Percentiles rank a stretch among this genome's conserved stretches.
Evolutionary conservation across 2,329 filamentous ascomycete species (phyloP).

Genomic region (Salinomyces thailandicus): DNA sequence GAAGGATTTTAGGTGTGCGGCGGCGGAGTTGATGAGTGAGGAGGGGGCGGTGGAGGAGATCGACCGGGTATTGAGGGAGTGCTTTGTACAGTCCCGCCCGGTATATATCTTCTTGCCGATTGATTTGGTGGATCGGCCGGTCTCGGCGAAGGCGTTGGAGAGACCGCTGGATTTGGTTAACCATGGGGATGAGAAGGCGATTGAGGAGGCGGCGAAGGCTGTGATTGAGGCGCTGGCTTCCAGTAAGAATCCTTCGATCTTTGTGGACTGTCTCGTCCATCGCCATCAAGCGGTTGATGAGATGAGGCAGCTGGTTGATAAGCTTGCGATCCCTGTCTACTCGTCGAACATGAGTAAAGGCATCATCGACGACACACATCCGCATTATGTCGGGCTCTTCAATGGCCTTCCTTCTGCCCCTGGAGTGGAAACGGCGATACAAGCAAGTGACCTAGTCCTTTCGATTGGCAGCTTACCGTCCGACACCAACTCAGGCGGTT

Average conservation of each 20-base stretch:
- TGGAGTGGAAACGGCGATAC: constrained; percentile 28
- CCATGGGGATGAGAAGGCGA: constrained; percentile 18
- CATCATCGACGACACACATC: constrained; percentile 32
- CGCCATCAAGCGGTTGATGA: constrained; percentile 29
- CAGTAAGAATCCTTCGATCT: constrained; percentile 29
- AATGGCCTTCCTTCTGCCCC: constrained; percentile 30
- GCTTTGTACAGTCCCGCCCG: constrained; percentile 32
- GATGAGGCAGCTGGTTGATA: constrained; percentile 24
- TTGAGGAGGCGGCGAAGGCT: constrained; percentile 24
- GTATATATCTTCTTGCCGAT: constrained; percentile 38
- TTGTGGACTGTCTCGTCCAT: constrained; percentile 31
- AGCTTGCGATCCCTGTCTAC: constrained; percentile 29
- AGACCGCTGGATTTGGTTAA: constrained; percentile 28
- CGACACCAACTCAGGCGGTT: constrained; percentile 35
- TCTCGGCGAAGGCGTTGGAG: constrained; percentile 28
- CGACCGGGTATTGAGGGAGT: constrained; percentile 34
- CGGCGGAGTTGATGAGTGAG: constrained; percentile 32
- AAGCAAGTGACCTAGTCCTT: constrained; percentile 28
- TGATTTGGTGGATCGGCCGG: constrained; percentile 28
- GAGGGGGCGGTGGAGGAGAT: constrained; percentile 33
- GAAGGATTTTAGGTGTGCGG: constrained; percentile 27
- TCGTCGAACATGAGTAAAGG: constrained; percentile 34
- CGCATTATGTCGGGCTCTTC: constrained; percentile 32
- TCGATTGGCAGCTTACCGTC: constrained; percentile 31
- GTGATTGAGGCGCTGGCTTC: constrained; percentile 24